Percentiles rank a stretch among this genome's conserved stretches.
phyloP scores from a whole-genome alignment of 2,329 filamentous ascomycete genomes.

The Lachnellula arida region DNA sequence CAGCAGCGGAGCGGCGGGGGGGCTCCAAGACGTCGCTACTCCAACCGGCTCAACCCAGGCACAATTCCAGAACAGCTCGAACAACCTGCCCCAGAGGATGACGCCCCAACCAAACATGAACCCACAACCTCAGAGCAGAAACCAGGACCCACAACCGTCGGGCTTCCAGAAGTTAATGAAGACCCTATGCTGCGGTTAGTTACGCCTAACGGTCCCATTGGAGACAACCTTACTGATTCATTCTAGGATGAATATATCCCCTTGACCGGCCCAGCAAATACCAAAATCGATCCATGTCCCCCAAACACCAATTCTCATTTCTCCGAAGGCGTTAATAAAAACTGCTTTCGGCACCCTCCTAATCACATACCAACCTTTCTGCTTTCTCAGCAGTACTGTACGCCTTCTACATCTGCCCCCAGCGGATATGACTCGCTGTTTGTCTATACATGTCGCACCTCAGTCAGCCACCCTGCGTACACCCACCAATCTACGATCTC shows the following conservation, averaged over 20 bases:
- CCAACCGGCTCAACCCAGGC: slow-evolving; percentile 89
- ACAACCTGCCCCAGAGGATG: slow-evolving; percentile 69
- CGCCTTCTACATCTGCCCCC: slow-evolving; percentile 22
- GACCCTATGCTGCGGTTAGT: slow-evolving; percentile 81
- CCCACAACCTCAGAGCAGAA: slow-evolving; percentile 51
- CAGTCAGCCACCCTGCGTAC: slow-evolving; percentile 11
- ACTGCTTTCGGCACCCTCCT: slow-evolving; percentile 21
- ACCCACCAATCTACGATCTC: slow-evolving; percentile 13
- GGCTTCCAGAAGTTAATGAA: slow-evolving; percentile 93
- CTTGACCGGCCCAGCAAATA: slow-evolving; percentile 8
- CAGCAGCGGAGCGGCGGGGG: slow-evolving; percentile 65
- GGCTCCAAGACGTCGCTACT: slow-evolving; percentile 71
- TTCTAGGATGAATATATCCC: slow-evolving; percentile 26
- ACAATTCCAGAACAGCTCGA: slow-evolving; percentile 93
- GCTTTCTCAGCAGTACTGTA: slow-evolving; percentile 15
- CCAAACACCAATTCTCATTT: slow-evolving; percentile 10
- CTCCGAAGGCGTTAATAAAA: slow-evolving; percentile 23
- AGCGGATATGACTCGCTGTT: slow-evolving; percentile 26
- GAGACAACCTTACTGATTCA: slow-evolving; percentile 14
- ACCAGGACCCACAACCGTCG: slow-evolving; percentile 67
- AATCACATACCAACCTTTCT: slow-evolving; percentile 24
- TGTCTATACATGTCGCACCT: slow-evolving; percentile 23
- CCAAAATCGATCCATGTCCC: not conserved
- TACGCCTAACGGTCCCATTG: slow-evolving; percentile 10
- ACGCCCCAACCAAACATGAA: slow-evolving; percentile 57